Evolutionary conservation across 306 rosid species (phyloP).

Genomic region (Alnus rubra): DNA sequence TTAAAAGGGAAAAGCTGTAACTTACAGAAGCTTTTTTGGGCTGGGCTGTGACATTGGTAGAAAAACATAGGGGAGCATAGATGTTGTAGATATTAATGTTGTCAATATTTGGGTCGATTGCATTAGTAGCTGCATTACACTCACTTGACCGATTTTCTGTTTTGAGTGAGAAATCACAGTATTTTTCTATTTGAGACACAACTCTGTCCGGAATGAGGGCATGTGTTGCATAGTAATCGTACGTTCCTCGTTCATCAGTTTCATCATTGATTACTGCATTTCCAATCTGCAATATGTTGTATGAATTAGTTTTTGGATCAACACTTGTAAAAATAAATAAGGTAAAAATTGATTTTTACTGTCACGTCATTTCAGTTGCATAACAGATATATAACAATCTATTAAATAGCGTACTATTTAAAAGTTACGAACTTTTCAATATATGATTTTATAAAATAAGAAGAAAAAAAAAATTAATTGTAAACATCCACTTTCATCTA

Average conservation of each 20-base stretch:
- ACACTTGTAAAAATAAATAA: too few relatives aligned
- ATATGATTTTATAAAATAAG: too few relatives aligned
- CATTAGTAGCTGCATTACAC: conserved; percentile 34
- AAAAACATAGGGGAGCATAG: conserved; percentile 56
- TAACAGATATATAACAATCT: too few relatives aligned
- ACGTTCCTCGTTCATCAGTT: conserved; percentile 58
- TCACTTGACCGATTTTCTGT: not conserved
- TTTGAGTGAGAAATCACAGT: conserved; percentile 48
- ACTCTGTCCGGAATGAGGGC: conserved; percentile 48
- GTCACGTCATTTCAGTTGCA: too few relatives aligned
- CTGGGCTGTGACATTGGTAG: conserved; percentile 38
- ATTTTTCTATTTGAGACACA: conserved; percentile 17
- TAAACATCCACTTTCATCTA: too few relatives aligned
- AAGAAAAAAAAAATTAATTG: too few relatives aligned
- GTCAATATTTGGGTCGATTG: not conserved
- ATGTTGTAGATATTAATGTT: conserved; percentile 60
- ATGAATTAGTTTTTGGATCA: too few relatives aligned
- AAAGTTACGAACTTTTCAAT: too few relatives aligned
- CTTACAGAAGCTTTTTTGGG: conserved; percentile 64
- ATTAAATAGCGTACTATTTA: too few relatives aligned
- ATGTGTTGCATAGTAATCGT: conserved; percentile 59
- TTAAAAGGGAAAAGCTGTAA: not conserved
- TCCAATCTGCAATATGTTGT: conserved; percentile 47
- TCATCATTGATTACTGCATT: conserved; percentile 71
- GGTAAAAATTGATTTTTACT: too few relatives aligned